These are phyloP conservation scores for Rubroshorea leprosula DNA, from an alignment of 345 rosid genomes.

Conservation along the genomic window DNA sequence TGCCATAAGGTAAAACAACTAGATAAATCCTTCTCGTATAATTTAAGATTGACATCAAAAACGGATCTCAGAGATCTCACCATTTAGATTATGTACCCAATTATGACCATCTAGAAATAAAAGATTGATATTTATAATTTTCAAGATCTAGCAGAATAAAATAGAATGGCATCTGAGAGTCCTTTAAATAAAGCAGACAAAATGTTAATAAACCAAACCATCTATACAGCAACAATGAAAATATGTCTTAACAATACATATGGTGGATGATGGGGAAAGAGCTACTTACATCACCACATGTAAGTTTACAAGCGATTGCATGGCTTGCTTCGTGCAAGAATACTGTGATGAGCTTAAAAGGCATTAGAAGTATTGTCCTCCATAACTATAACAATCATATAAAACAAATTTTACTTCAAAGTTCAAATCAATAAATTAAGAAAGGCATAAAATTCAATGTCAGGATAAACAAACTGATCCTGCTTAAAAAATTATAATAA, in stretches of 20 bases:
- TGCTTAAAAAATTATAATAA: neutral
- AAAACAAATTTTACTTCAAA: neutral
- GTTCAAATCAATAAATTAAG: slow-evolving; percentile 10
- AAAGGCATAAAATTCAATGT: neutral
- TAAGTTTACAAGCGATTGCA: slow-evolving; percentile 94
- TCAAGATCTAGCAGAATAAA: too few species aligned
- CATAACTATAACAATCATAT: slow-evolving; percentile 52
- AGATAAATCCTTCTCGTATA: too few species aligned
- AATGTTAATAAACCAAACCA: neutral
- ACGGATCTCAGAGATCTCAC: too few species aligned
- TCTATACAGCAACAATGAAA: neutral
- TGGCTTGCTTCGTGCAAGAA: slow-evolving; percentile 97
- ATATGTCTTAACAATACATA: slow-evolving; percentile 1
- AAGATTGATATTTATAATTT: neutral
- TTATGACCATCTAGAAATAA: too few species aligned
- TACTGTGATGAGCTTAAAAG: slow-evolving; percentile 95
- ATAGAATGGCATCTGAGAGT: too few species aligned
- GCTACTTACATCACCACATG: slow-evolving; percentile 86
- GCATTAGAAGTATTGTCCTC: slow-evolving; percentile 84
- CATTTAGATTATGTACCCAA: too few species aligned
- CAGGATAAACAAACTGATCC: neutral
- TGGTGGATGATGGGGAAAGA: slow-evolving; percentile 4
- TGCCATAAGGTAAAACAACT: too few species aligned
- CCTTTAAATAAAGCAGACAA: neutral
- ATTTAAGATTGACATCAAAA: too few species aligned